A percentile compares a stretch with the other conserved stretches of the same genome.
Conservation (phyloP, 768 basidiomycete species). For the Lentinula sp. region DNA sequence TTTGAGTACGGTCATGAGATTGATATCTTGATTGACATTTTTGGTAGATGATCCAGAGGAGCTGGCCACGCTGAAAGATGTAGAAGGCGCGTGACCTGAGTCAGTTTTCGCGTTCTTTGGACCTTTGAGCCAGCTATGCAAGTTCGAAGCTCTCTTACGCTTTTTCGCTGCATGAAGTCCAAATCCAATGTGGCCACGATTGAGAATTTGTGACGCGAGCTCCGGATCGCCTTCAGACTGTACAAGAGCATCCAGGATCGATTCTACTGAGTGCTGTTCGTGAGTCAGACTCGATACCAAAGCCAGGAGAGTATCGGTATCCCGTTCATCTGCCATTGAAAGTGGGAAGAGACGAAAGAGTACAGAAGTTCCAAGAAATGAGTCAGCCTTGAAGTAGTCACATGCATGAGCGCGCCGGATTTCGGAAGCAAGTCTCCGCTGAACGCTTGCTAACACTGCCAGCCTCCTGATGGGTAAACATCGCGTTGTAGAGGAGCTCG, state of each 20-base stretch:
- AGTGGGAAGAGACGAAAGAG: too few species aligned
- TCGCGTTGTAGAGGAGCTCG: background rate
- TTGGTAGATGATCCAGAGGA: background rate
- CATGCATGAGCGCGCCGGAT: background rate
- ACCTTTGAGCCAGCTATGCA: conserved; percentile 52
- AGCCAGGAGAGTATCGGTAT: conserved; percentile 67
- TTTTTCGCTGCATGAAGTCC: conserved; percentile 24
- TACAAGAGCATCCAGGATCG: conserved; percentile 55
- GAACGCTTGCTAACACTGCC: too few species aligned
- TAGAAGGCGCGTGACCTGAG: background rate
- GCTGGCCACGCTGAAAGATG: background rate
- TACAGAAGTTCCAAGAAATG: background rate
- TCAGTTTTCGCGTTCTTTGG: background rate
- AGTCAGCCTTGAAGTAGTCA: background rate
- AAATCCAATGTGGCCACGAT: conserved; percentile 6
- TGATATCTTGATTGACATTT: conserved; percentile 16
- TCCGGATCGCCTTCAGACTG: conserved; percentile 50
- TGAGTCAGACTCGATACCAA: conserved; percentile 56
- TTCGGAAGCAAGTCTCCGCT: background rate
- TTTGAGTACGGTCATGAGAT: conserved; percentile 54
- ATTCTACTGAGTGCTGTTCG: conserved; percentile 25
- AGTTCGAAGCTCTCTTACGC: conserved; percentile 36
- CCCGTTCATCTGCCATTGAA: conserved; percentile 16
- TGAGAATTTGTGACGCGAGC: conserved; percentile 38
- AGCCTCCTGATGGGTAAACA: background rate